A percentile compares a stretch with the other conserved stretches of the same genome.
phyloP scores from a whole-genome alignment of 75 land plant genomes.

The Pseudotsuga menziesii region DNA sequence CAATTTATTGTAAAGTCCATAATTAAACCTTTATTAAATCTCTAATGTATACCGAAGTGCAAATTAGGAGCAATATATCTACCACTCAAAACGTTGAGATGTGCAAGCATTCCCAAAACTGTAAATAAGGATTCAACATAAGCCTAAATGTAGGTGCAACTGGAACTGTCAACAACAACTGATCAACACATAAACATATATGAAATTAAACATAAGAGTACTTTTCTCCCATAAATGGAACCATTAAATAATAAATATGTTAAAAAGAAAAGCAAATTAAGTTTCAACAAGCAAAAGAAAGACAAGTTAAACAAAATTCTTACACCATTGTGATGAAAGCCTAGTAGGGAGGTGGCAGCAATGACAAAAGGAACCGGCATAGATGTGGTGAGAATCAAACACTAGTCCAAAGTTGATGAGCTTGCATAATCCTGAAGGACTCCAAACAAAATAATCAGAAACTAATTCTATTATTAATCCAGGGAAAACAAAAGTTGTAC shows the following conservation, averaged over 20 bases:
- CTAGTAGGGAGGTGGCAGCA: conserved; percentile 44
- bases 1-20: no score
- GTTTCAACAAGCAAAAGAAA: background rate
- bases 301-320: background rate
- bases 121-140: background rate
- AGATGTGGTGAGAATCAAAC: conserved; percentile 38
- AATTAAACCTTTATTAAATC: no score
- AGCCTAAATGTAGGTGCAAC: background rate
- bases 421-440: conserved; percentile 22
- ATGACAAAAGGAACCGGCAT: conserved; percentile 47
- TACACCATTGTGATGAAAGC: conserved; percentile 63
- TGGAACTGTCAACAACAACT: background rate
- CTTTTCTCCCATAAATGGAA: background rate
- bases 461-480: background rate
- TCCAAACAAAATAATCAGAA: background rate
- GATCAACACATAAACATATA: background rate
- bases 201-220: background rate
- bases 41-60: no score
- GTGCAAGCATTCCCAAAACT: no score
- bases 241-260: background rate
- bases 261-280: background rate
- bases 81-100: no score
- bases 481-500: background rate
- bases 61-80: no score
- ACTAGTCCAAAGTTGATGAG: conserved; percentile 42